Conservation (phyloP, 306 rosid species). For the Amphicarpaea edgeworthii region DNA sequence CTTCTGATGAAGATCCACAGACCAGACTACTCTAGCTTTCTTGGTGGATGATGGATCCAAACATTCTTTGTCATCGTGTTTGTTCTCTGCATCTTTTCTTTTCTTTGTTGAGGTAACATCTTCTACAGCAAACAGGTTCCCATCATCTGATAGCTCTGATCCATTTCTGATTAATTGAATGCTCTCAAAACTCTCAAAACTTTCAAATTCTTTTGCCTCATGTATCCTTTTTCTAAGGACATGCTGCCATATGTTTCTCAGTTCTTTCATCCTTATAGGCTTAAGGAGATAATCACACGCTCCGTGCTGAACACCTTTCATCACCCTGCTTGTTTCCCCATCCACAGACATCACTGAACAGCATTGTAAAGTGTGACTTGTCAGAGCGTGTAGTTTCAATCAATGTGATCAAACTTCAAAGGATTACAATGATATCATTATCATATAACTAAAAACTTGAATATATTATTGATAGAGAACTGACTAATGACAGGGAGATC, state of each 20-base stretch:
- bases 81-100: slow-evolving; percentile 76
- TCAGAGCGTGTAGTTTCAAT: slow-evolving; percentile 52
- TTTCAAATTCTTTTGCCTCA: slow-evolving; percentile 85
- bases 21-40: slow-evolving; percentile 98
- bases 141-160: slow-evolving; percentile 81
- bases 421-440: slow-evolving; percentile 39
- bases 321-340: slow-evolving; percentile 95
- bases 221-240: slow-evolving; percentile 89
- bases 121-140: slow-evolving; percentile 63
- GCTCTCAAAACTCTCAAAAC: slow-evolving; percentile 73
- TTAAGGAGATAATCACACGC: slow-evolving; percentile 98
- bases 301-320: slow-evolving; percentile 99
- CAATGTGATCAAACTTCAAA: slow-evolving; percentile 42
- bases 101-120: slow-evolving; percentile 69
- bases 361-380: slow-evolving; percentile 50
- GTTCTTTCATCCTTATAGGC: slow-evolving; percentile 98
- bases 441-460: slow-evolving; percentile 46
- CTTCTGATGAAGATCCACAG: slow-evolving; percentile 97
- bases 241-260: slow-evolving; percentile 95
- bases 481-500: slow-evolving; percentile 98
- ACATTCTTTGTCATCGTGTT: slow-evolving; percentile 75
- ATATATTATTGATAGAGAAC: slow-evolving; percentile 59
- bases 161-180: slow-evolving; percentile 67
- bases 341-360: slow-evolving; percentile 98
- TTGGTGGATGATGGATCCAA: slow-evolving; percentile 74